phyloP scores from a whole-genome alignment of 1,284 basidiomycete species.

The Malassezia pachydermatis region DNA sequence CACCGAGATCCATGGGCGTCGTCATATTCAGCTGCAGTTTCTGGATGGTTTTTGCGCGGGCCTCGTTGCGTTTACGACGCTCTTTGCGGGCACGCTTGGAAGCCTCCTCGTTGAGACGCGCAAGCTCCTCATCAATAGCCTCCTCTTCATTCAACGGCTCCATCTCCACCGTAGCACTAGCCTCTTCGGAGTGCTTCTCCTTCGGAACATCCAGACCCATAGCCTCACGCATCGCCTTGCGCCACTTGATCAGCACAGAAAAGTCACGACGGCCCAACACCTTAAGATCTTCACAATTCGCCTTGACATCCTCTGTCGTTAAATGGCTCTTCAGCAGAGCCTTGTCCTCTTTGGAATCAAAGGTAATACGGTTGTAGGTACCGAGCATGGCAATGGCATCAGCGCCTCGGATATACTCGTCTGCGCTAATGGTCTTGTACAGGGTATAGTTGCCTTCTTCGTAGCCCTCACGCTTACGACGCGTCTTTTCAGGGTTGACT shows the following conservation, averaged over 20 bases:
- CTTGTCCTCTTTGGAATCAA: conserved; percentile 58
- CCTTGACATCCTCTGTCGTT: conserved; percentile 63
- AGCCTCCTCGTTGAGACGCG: conserved; percentile 70
- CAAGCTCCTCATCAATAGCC: conserved; percentile 64
- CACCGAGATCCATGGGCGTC: conserved; percentile 83
- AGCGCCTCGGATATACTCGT: conserved; percentile 60
- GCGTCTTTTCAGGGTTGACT: conserved; percentile 93
- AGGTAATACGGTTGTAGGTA: conserved; percentile 70
- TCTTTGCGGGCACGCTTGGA: conserved; percentile 66
- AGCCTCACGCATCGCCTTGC: conserved; percentile 62
- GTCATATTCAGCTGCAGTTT: conserved; percentile 97
- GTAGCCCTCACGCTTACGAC: conserved; percentile 85
- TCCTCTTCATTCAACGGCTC: conserved; percentile 53
- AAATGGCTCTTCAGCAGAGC: conserved; percentile 58
- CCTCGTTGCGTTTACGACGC: conserved; percentile 76
- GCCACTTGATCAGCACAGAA: conserved; percentile 83
- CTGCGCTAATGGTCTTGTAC: conserved; percentile 65
- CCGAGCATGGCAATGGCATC: conserved; percentile 65
- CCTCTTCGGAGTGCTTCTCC: conserved; percentile 20
- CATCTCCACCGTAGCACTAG: conserved; percentile 54
- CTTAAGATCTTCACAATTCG: conserved; percentile 82
- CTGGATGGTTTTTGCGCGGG: conserved; percentile 74
- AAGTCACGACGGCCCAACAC: conserved; percentile 97
- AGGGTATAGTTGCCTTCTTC: conserved; percentile 87
- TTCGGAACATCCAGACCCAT: conserved; percentile 32